These are phyloP conservation scores for Pseudocercospora pini-densiflorae DNA, from an alignment of 2,329 filamentous ascomycete genomes.

Conservation along the genomic window DNA sequence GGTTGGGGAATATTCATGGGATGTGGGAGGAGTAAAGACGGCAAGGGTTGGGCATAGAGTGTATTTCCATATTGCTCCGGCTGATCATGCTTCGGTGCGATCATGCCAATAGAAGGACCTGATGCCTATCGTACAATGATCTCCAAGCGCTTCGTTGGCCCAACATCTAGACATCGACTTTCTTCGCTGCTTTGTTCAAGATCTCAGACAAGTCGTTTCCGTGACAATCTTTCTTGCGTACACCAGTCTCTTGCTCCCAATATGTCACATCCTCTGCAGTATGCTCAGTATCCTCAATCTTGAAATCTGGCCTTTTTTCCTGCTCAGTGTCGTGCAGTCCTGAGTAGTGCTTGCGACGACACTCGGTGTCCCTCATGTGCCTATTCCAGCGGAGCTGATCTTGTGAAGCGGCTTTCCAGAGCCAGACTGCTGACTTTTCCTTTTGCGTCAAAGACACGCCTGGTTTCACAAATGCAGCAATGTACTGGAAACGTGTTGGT, in stretches of 20 bases:
- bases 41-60: too few relatives aligned
- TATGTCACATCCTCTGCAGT: slow-evolving; percentile 12
- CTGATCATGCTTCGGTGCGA: not conserved
- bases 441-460: slow-evolving; percentile 22
- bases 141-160: not conserved
- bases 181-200: slow-evolving; percentile 9
- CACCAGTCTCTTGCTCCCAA: slow-evolving; percentile 19
- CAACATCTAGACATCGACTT: not conserved
- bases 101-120: not conserved
- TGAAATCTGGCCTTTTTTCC: slow-evolving; percentile 8
- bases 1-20: slow-evolving; percentile 18
- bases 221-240: slow-evolving; percentile 26
- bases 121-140: not conserved
- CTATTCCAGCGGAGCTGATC: slow-evolving; percentile 29
- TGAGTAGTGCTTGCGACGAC: slow-evolving; percentile 4
- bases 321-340: not conserved
- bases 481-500: slow-evolving; percentile 29
- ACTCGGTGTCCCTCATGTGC: slow-evolving; percentile 15
- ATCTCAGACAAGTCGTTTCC: slow-evolving; percentile 25
- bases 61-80: too few relatives aligned
- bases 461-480: slow-evolving; percentile 25
- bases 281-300: slow-evolving; percentile 15
- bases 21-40: slow-evolving; percentile 17
- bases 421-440: slow-evolving; percentile 26
- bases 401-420: slow-evolving; percentile 30